Evolutionary conservation across 345 rosid genomes (phyloP).

Genomic region (Hirschfeldia incana): DNA sequence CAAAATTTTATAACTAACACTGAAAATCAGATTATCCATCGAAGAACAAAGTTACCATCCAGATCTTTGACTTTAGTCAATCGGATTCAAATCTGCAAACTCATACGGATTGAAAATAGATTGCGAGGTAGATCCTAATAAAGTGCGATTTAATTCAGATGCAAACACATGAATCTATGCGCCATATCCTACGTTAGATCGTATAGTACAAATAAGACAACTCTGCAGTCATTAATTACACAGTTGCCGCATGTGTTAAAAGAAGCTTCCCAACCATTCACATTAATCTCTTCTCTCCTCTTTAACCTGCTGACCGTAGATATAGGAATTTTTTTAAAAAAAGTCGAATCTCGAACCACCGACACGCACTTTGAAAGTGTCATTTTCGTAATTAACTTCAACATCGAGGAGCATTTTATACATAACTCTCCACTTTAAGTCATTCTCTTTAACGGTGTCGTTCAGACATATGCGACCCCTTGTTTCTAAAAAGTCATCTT

Average conservation of each 20-base stretch:
- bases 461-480: neutral
- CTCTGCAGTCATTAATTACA: neutral
- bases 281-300: neutral
- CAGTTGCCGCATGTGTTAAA: neutral
- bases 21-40: too few relatives aligned
- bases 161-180: too few relatives aligned
- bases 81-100: too few relatives aligned
- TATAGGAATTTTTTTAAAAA: neutral
- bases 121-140: too few relatives aligned
- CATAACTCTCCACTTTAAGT: neutral
- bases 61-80: too few relatives aligned
- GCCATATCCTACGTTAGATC: neutral
- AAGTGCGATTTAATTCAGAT: too few relatives aligned
- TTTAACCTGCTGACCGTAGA: neutral
- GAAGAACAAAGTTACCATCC: too few relatives aligned
- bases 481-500: conserved; percentile 11
- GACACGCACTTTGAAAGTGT: conserved; percentile 18
- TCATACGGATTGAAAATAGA: too few relatives aligned
- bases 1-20: too few relatives aligned
- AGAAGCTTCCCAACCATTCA: neutral
- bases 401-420: neutral
- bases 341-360: conserved; percentile 22
- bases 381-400: neutral
- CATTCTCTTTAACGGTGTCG: conserved; percentile 18
- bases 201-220: neutral